Evolutionary conservation across 106 monocot genomes (phyloP), one percentile per base, ranked within the genome.

Genomic region (Dendrobium nobile): DNA sequence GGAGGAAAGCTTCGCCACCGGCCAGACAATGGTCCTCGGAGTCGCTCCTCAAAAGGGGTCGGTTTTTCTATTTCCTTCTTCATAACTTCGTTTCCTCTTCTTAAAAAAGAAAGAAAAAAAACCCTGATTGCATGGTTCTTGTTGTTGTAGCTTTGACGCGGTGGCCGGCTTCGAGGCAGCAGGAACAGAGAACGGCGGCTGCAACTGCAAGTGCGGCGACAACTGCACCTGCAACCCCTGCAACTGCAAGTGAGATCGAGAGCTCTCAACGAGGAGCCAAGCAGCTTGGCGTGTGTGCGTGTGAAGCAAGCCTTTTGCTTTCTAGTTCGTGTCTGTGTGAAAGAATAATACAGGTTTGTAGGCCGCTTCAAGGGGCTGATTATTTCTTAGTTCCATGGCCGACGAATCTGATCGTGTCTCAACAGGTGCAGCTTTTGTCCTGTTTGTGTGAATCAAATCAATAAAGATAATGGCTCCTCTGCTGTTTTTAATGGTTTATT

Each of bases 11-110:
- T 81, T 10, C 22, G 41, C 77, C 87, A 78, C 87, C 77, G 28
- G 77, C 56, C 45, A 82, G 22, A 77, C 89, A 77, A 54, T 85
- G 82, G 73, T 87, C 56, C 26, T 89, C 22, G 87, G 86, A 28
- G 81, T 85, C 74, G 84, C 85, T 19, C 77, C 91, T 74, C 79
- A 79, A 75, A 91, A 84, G 81, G 83, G 81, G 88, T 91, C 51
- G 13, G 51, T 51, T 51, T 15, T 51, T 70, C 70, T 9, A 70
- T 37, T 7, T 7, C 6, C 70, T 11, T 70, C 10, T 31, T 9
- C 9, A 2, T 37, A 15, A 16, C 33, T 27, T 31, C 70, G n/a
- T n/a, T 61, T 61, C n/a, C 15, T 33, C 15, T 37, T 37, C 4
- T 24, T 65, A 65, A 58, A 18, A 3, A 20, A 58, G 15, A 4